A percentile compares a stretch with the other conserved stretches of the same genome.
These are phyloP conservation scores for Kuraishia cidri DNA, from an alignment of 805 yeast species.

Conservation along the genomic window DNA sequence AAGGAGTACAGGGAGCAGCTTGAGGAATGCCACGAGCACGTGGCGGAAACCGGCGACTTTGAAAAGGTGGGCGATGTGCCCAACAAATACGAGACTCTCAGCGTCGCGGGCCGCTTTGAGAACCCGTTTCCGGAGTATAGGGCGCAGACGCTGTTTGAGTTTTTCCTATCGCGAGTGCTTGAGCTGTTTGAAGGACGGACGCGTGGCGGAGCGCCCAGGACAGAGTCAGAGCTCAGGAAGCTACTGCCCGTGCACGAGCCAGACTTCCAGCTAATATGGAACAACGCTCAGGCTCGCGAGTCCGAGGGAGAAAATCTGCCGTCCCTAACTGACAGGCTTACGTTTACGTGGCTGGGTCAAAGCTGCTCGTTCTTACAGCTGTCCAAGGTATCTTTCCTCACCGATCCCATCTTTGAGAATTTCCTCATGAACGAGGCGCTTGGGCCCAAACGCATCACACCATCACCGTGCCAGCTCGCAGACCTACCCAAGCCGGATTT, in stretches of 20 bases:
- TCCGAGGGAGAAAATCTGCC: slow-evolving; percentile 17
- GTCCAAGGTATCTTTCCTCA: slow-evolving; percentile 62
- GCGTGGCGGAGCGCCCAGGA: slow-evolving; percentile 51
- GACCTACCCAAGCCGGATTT: slow-evolving; percentile 64
- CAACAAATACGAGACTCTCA: slow-evolving; percentile 33
- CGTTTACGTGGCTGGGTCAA: slow-evolving; percentile 91
- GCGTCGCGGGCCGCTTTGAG: slow-evolving; percentile 71
- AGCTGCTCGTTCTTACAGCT: slow-evolving; percentile 73
- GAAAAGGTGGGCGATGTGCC: slow-evolving; percentile 11
- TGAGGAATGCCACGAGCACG: slow-evolving; percentile 4
- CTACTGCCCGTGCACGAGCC: slow-evolving; percentile 58
- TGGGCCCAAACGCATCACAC: slow-evolving; percentile 82
- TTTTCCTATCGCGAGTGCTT: slow-evolving; percentile 59
- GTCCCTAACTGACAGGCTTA: slow-evolving; percentile 31
- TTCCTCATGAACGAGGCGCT: slow-evolving; percentile 49
- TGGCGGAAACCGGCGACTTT: slow-evolving; percentile 16
- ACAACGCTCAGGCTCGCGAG: slow-evolving; percentile 9
- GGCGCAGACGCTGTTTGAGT: slow-evolving; percentile 84
- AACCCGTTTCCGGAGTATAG: slow-evolving; percentile 90
- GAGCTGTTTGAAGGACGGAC: slow-evolving; percentile 58
- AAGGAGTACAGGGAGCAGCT: slow-evolving; percentile 5
- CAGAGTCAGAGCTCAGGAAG: slow-evolving; percentile 35
- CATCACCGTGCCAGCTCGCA: slow-evolving; percentile 59
- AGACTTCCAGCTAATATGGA: slow-evolving; percentile 29
- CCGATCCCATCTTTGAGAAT: slow-evolving; percentile 78